Base-by-base conservation (phyloP, 345 rosid genomes). In the Laguncularia racemosa region DNA sequence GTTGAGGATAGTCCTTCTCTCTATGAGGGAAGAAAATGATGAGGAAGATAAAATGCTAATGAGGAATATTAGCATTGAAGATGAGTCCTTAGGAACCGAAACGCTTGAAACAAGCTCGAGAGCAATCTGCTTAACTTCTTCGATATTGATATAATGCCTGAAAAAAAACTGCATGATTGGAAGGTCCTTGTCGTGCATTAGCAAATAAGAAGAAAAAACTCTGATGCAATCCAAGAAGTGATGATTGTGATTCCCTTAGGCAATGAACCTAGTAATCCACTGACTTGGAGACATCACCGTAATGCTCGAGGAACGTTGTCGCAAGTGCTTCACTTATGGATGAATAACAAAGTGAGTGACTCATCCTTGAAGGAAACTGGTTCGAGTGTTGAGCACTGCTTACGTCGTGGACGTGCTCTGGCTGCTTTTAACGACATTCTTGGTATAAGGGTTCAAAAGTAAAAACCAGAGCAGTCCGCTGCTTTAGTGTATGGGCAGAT, bases 1-100 rank as follows among this genome's bases (percentile, higher is more conserved):
- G 97, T 93, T 95, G 26, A 93, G 99, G 16, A 87, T 95, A 96
- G 95, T 85, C 53, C 97, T 95, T 67, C 84, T 95, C 59, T 87
- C 97, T 58, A 87, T 90, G 92, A 84, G 99, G 77, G 97, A 95
- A 71, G 97, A 89, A 61, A 97, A 88, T 58, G 71, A 71, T 69
- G 95, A 90, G 52, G 89, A 88, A 70, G 82, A 81, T 62, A 80
- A 72, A 64, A 78, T 82, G 82, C 75, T 84, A 52, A 74, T 81
- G 82, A 84, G 85, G 76, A 84, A 73, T 61, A 68, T 74, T 50
- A 73, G 78, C 65, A 57, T 71, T 58, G 88, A 85, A 33, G 85
- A 81, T 65, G 67, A 71, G 57, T 38, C 58, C 49, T 60, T n/a
- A n/a, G n/a, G n/a, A n/a, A n/a, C n/a, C n/a, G n/a, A n/a, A n/a